Evolutionary conservation across 1,284 basidiomycete genomes (phyloP), one percentile per base, ranked within the genome.

Genomic region (Termitomyces sp.): DNA sequence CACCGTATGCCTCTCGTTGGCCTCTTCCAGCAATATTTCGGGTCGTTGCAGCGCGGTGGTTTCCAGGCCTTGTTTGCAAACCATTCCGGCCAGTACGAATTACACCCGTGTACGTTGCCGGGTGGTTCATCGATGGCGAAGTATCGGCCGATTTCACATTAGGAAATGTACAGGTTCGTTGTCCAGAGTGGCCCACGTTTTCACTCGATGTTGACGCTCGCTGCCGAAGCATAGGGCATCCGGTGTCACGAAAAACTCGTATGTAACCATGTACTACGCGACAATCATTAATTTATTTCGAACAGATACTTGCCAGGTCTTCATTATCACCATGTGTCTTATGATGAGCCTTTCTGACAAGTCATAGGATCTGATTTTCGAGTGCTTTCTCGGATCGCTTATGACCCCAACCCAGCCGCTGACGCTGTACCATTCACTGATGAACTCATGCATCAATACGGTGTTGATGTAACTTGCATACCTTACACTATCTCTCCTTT

Each of bases 91-190:
- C 73, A 26, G 51, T 60, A 18, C 64, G 61, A 13, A 66, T 74
- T 19, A 59, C 64, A 49, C 74, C 83, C 7, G 65, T 82, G 3
- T 86, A 84, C 60, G 75, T 81, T 48, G 84, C 84, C 1, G 74
- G 72, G 6, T 86, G 84, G 84, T 66, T 81, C 30, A 66, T 84
- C 31, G 79, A 82, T 58, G 77, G 73, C 5, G 75, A 81, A 61
- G 60, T 82, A 13, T 67, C 74, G 53, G 74, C 66, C 14, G 62
- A 64, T 19, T 57, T 67, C 14, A 57, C 54, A 10, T 55, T 60
- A 31, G 51, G 58, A 14, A 61, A 59, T 24, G 28, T 46, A 5
- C 46, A 65, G 60, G 71, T 71, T 30, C 16, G 60, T n/a, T 3
- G 56, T 41, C 7, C 11, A 34, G 11, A 43, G 14, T 40, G 1